phyloP scores from a whole-genome alignment of 192 early-diverging fungal genomes.

The Coemansia sp. region DNA sequence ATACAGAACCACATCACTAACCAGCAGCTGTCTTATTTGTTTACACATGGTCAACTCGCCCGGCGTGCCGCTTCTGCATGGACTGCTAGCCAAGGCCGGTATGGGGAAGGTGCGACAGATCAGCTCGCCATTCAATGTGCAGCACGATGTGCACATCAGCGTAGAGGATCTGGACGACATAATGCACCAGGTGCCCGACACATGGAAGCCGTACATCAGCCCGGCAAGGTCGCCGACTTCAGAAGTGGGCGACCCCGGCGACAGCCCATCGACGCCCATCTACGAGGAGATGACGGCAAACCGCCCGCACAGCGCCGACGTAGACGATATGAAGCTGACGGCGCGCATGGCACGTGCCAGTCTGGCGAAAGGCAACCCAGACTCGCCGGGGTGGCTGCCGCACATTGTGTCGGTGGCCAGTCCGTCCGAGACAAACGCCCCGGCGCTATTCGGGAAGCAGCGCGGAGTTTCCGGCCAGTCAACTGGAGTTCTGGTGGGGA shows the following conservation, averaged over 20 bases:
- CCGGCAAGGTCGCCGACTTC: constrained; percentile 33
- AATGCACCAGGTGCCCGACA: constrained; percentile 47
- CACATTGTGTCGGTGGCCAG: constrained; percentile 47
- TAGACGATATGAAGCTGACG: constrained; percentile 15
- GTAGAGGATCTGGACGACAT: constrained; percentile 56
- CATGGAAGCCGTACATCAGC: constrained; percentile 44
- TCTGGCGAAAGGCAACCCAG: constrained; percentile 15
- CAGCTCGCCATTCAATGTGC: constrained; percentile 55
- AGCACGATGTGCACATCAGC: constrained; percentile 56
- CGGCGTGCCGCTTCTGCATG: constrained; percentile 38
- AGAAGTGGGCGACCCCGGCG: background rate
- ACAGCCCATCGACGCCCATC: constrained; percentile 35
- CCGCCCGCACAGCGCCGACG: constrained; percentile 34
- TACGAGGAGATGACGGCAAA: constrained; percentile 35
- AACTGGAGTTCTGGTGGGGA: constrained; percentile 10
- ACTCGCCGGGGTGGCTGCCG: constrained; percentile 45
- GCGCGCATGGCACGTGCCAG: constrained; percentile 25
- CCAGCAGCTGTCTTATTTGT: background rate
- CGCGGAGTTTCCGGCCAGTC: constrained; percentile 29
- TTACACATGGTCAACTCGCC: constrained; percentile 37
- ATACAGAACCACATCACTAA: background rate
- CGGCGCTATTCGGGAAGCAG: constrained; percentile 23
- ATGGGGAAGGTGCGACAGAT: constrained; percentile 44
- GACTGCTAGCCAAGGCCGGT: constrained; percentile 49
- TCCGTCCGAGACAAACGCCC: constrained; percentile 15